Percentiles rank a stretch among this genome's conserved stretches.
phyloP scores from a whole-genome alignment of 2,329 filamentous ascomycete species.

The Neonectria punicea region DNA sequence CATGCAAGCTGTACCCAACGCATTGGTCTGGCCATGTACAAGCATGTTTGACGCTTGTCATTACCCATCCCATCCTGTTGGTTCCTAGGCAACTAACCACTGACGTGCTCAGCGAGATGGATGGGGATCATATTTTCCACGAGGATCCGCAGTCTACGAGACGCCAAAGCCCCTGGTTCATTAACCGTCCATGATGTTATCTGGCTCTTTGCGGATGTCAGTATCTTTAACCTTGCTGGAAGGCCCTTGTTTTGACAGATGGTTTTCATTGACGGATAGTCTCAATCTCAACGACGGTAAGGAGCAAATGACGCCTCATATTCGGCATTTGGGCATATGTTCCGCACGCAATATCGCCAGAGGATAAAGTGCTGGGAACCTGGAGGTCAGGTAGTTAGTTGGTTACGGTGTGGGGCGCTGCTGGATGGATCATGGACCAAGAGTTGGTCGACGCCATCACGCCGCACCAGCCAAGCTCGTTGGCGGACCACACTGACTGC shows the following conservation, averaged over 20 bases:
- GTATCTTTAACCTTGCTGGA: not conserved
- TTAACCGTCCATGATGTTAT: conserved; percentile 5
- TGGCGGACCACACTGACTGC: conserved; percentile 36
- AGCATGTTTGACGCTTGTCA: conserved; percentile 9
- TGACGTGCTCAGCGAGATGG: conserved; percentile 18
- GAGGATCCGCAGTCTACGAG: conserved; percentile 4
- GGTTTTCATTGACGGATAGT: not conserved
- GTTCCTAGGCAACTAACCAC: conserved; percentile 6
- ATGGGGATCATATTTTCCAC: not conserved
- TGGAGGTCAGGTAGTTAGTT: conserved; percentile 27
- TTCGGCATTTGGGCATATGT: not conserved
- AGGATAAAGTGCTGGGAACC: conserved; percentile 1
- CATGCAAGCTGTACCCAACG: conserved; percentile 14
- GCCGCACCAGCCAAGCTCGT: conserved; percentile 28
- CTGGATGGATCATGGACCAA: conserved; percentile 17
- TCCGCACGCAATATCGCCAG: conserved; percentile 7
- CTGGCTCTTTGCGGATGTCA: conserved; percentile 5
- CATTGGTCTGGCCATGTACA: conserved; percentile 1
- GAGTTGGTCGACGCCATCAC: conserved; percentile 28
- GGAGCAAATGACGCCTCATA: not conserved
- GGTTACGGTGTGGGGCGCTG: conserved; percentile 22
- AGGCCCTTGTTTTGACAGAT: conserved; percentile 1
- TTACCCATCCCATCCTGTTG: conserved; percentile 7
- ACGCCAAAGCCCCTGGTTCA: conserved; percentile 1
- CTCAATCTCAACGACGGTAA: not conserved